Base-by-base conservation (phyloP, 2,329 filamentous ascomycete genomes). In the Furcasterigmium sp. region DNA sequence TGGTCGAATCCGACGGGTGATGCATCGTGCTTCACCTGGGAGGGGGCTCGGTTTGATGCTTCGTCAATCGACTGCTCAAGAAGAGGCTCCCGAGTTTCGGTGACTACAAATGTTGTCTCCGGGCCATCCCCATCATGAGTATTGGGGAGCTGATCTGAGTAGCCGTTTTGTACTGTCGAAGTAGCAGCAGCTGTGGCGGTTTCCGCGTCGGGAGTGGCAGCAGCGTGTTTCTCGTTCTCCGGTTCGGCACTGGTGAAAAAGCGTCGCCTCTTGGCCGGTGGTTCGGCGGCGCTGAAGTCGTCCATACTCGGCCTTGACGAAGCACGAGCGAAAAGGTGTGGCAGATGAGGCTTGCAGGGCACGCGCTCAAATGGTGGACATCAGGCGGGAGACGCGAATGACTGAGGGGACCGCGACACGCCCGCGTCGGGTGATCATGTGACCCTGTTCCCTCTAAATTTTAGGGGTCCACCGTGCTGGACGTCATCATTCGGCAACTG, bases 1-100 rank as follows among this genome's bases (percentile, higher is more conserved):
- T 72, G 65, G 50, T 84, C 77, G 47, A 85, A 85, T 1, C 59
- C 59, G 21, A 67, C 45, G 0, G 59, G 47, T 3, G 60, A 53
- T 3, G 56, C 44, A 20, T 57, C 53, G 41, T 57, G 42, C 13
- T 51, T 46, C 8, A 45, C 47, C 8, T 44, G 45, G 40, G 49
- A 38, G 7, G 43, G 35, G 29, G 43, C 26, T 29, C 25, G 32
- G 36, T 51, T 54, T 10, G 53, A 45, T 9, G 45, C 49, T 49
- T 53, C 40, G 37, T 55, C 46, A 29, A 48, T 41, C 5, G 49
- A 45, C 34, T 53, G 51, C 26, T 53, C 50, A 44, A 43, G n/a
- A 11, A 52, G 47, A 17, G 55, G 46, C 20, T 41, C 49, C 7
- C 50, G 51, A 11, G 41, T 43, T 17, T 15, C n/a, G 15, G 32